These are phyloP conservation scores for Pseudogymnoascus verrucosus DNA, from an alignment of 2,329 filamentous ascomycete species.

Conservation along the genomic window DNA sequence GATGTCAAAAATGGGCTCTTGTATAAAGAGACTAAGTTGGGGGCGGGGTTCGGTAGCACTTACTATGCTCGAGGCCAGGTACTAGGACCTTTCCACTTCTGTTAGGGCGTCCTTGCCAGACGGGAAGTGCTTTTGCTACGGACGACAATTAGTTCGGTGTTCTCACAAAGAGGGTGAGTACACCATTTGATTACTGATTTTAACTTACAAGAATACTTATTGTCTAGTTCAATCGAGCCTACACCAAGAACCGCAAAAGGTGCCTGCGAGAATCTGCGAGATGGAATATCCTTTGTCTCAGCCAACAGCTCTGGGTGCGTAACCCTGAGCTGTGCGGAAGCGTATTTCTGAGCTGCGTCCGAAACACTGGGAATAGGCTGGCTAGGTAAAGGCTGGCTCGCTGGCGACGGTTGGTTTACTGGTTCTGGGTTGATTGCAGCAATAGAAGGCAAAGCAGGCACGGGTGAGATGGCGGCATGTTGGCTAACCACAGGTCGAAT, in stretches of 20 bases:
- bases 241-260: slow-evolving; percentile 15
- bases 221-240: neutral
- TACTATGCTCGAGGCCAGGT: neutral
- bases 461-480: neutral
- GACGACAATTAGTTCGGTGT: neutral
- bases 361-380: neutral
- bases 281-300: slow-evolving; percentile 15
- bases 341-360: neutral
- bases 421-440: neutral
- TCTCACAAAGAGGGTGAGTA: neutral
- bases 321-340: neutral
- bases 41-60: neutral
- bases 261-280: slow-evolving; percentile 21
- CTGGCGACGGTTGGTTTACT: neutral
- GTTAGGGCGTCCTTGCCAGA: neutral
- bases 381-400: neutral
- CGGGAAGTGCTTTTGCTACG: slow-evolving; percentile 4
- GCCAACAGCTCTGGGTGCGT: slow-evolving; percentile 20
- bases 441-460: neutral
- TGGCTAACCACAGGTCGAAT: neutral
- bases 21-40: neutral
- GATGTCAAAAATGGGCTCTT: neutral
- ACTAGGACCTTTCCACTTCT: slow-evolving; percentile 6
- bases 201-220: neutral
- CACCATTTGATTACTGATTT: neutral